Conservation (phyloP, 345 rosid species). For the Melastoma malabathricum region DNA sequence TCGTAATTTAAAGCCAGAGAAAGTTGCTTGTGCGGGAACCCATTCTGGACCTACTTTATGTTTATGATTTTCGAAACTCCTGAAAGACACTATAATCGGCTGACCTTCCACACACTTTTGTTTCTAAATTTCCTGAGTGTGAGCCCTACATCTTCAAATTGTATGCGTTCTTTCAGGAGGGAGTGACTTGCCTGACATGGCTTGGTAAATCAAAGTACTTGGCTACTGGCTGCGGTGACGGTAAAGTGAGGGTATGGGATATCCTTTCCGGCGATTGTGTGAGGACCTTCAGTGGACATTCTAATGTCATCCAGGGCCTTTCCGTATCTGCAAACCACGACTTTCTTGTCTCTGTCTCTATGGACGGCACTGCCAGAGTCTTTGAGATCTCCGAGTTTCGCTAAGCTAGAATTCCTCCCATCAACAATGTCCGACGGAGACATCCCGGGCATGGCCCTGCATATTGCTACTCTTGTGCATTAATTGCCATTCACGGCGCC, state of each 20-base stretch:
- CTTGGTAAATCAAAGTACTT: conserved; percentile 50
- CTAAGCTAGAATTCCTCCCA: not conserved
- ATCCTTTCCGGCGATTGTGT: conserved; percentile 62
- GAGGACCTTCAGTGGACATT: conserved; percentile 54
- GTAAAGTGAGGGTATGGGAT: conserved; percentile 70
- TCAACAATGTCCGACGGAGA: too few species aligned
- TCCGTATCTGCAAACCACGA: conserved; percentile 33
- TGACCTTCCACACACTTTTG: too few species aligned
- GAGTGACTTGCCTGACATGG: conserved; percentile 71
- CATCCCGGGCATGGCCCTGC: too few species aligned
- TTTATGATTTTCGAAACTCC: too few species aligned
- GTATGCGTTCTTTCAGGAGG: conserved; percentile 32
- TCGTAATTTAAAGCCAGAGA: not conserved
- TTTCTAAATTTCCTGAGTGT: too few species aligned
- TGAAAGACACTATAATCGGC: too few species aligned
- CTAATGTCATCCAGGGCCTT: conserved; percentile 40
- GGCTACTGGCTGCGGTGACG: conserved; percentile 68
- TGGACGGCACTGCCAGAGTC: conserved; percentile 67
- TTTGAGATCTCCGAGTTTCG: conserved; percentile 50
- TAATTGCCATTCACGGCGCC: too few species aligned
- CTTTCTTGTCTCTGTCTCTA: conserved; percentile 55
- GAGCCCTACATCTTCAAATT: too few species aligned
- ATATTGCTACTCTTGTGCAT: too few species aligned
- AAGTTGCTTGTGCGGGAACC: too few species aligned
- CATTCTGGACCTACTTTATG: too few species aligned